Evolutionary conservation across 129 eudicot species (phyloP).

Genomic region (Calendula officinalis): DNA sequence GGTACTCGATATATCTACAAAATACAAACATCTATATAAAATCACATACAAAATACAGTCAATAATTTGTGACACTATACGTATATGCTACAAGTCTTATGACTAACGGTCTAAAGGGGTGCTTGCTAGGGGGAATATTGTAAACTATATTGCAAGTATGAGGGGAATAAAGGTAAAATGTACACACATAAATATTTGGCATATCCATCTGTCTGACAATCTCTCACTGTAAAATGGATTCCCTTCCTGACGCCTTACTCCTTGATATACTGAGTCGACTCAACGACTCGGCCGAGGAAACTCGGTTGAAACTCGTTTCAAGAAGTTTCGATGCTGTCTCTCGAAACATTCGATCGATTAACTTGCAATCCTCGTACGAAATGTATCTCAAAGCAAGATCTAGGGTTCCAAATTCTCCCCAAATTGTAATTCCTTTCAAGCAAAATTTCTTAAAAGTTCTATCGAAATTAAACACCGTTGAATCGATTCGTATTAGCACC

Average conservation of each 20-base stretch:
- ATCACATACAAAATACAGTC: no score
- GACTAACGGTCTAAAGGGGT: no score
- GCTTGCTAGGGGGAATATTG: no score
- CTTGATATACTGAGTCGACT: conserved; percentile 62
- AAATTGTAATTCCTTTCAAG: conserved; percentile 45
- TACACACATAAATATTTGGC: no score
- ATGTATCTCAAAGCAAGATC: conserved; percentile 45
- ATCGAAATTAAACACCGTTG: conserved; percentile 24
- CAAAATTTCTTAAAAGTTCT: conserved; percentile 31
- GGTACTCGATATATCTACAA: no score
- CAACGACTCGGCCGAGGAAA: conserved; percentile 43
- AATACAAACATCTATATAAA: no score
- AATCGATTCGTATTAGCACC: conserved; percentile 44
- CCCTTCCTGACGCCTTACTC: conserved; percentile 41
- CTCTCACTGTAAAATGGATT: conserved; percentile 24
- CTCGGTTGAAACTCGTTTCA: conserved; percentile 52
- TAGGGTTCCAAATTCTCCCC: conserved; percentile 21
- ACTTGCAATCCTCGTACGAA: conserved; percentile 43
- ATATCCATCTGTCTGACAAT: no score
- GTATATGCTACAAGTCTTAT: no score
- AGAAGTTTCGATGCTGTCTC: conserved; percentile 34
- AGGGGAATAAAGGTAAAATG: no score
- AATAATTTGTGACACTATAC: no score
- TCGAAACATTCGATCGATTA: conserved; percentile 42
- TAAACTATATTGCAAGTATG: no score